Percentiles rank a stretch among this genome's conserved stretches.
Evolutionary conservation across 805 yeast genomes (phyloP).

Genomic region (Debaryomyces maramus): DNA sequence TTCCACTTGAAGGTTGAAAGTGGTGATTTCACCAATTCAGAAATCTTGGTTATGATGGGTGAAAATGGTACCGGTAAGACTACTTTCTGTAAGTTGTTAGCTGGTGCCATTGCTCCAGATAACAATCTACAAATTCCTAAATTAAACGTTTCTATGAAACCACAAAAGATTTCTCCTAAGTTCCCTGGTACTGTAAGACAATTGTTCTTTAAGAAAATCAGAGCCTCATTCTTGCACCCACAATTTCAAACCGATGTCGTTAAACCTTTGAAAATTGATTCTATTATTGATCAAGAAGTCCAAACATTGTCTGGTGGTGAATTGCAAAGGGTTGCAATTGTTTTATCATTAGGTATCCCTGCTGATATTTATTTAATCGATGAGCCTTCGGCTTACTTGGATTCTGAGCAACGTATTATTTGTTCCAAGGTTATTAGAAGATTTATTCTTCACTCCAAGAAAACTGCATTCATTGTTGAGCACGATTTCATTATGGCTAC

Average conservation of each 20-base stretch:
- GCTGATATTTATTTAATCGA: conserved; percentile 97
- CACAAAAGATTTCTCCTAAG: conserved; percentile 98
- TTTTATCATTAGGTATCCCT: conserved; percentile 86
- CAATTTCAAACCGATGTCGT: conserved; percentile 98
- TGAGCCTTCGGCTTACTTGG: conserved; percentile 98
- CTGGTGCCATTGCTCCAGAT: conserved; percentile 91
- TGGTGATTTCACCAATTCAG: conserved; percentile 95
- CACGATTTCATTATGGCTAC: conserved; percentile 99
- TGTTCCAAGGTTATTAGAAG: conserved; percentile 98
- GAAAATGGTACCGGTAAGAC: conserved; percentile 99
- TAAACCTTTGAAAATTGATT: conserved; percentile 91
- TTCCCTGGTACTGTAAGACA: conserved; percentile 99
- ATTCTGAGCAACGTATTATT: conserved; percentile 98
- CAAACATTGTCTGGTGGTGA: conserved; percentile 99
- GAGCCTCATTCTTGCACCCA: conserved; percentile 90
- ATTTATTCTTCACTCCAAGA: conserved; percentile 92
- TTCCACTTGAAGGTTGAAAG: conserved; percentile 78
- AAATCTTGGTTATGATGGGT: conserved; percentile 98
- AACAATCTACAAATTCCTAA: conserved; percentile 77
- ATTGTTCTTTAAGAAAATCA: conserved; percentile 92
- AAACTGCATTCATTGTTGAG: conserved; percentile 98
- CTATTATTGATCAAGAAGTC: conserved; percentile 95
- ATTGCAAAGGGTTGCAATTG: conserved; percentile 98
- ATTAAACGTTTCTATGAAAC: conserved; percentile 94
- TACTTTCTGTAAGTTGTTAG: conserved; percentile 91